Evolutionary conservation across 2,329 filamentous ascomycete species (phyloP), one percentile per base, ranked within the genome.

Genomic region (Bipolaris sorokiniana): DNA sequence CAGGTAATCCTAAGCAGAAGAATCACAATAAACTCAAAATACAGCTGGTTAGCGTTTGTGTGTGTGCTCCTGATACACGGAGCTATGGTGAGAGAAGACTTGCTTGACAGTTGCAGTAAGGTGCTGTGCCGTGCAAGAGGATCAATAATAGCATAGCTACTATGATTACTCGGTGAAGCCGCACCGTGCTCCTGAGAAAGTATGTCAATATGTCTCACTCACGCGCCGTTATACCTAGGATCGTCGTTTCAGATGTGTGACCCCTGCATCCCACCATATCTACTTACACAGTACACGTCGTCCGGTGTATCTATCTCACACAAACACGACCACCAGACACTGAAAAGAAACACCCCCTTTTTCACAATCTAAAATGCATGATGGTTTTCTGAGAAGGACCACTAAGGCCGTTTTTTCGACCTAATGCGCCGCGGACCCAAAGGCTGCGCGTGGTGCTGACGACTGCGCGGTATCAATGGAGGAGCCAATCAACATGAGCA

Each of bases 241-340:
- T 66, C 41, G 59, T 42, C 55, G 65, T 69, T 68, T 68, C 62
- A 67, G 56, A 54, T 54, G 53, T 36, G 36, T 42, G 47, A 48
- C 53, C 62, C 66, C 55, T 62, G 53, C 49, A 15, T 36, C 56
- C 38, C 28, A n/a, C 40, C 28, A 54, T 59, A 54, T 47, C 34
- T 36, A 52, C 26, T 28, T 28, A 28, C 26, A 28, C 26, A 28
- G 26, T 10, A 28, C 34, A 26, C 23, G 28, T 28, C 18, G 26
- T 20, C 7, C 15, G n/a, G 15, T 6, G n/a, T 23, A 18, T 20
- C 40, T 44, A 26, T 28, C 28, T 34, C 5, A 31, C 38, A 34
- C 28, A 18, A 23, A 37, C 15, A 23, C 20, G 20, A n/a, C 15
- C 33, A 37, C 20, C 33, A 37, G 20, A n/a, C 20, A 44, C 42